Evolutionary conservation across 2,329 filamentous ascomycete genomes (phyloP).

Genomic region (Reticulascus tulasneorum): DNA sequence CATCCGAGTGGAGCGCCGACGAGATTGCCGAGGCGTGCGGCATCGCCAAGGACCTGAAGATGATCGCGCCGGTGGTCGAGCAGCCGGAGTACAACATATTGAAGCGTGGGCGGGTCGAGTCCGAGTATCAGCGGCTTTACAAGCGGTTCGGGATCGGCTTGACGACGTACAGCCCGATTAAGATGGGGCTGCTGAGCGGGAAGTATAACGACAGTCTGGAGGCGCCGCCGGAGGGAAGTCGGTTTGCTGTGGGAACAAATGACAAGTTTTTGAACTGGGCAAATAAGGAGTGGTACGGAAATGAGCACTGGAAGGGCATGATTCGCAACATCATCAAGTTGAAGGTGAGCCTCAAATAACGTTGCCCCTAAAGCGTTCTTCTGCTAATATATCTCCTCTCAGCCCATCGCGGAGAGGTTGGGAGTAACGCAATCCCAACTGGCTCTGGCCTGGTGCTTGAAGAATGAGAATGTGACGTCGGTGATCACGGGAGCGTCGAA

Average conservation of each 20-base stretch:
- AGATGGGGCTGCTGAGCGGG: slow-evolving; percentile 55
- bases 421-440: slow-evolving; percentile 48
- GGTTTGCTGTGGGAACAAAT: slow-evolving; percentile 51
- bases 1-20: slow-evolving; percentile 65
- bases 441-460: slow-evolving; percentile 50
- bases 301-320: slow-evolving; percentile 51
- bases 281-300: slow-evolving; percentile 47
- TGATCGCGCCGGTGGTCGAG: slow-evolving; percentile 62
- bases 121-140: slow-evolving; percentile 59
- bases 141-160: slow-evolving; percentile 54
- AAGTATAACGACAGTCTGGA: slow-evolving; percentile 59
- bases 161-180: slow-evolving; percentile 59
- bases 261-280: slow-evolving; percentile 51
- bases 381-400: slow-evolving; percentile 5
- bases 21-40: slow-evolving; percentile 62
- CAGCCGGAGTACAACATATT: slow-evolving; percentile 68
- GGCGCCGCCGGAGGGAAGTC: slow-evolving; percentile 51
- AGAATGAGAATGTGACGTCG: slow-evolving; percentile 49
- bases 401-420: slow-evolving; percentile 53
- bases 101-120: slow-evolving; percentile 57
- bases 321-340: slow-evolving; percentile 41
- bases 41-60: slow-evolving; percentile 54
- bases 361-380: too few relatives aligned
- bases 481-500: slow-evolving; percentile 50
- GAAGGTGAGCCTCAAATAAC: slow-evolving; percentile 23